Percentiles rank a stretch among this genome's conserved stretches.
These are phyloP conservation scores for Candida suzukii DNA, from an alignment of 805 yeast genomes.

Conservation along the genomic window DNA sequence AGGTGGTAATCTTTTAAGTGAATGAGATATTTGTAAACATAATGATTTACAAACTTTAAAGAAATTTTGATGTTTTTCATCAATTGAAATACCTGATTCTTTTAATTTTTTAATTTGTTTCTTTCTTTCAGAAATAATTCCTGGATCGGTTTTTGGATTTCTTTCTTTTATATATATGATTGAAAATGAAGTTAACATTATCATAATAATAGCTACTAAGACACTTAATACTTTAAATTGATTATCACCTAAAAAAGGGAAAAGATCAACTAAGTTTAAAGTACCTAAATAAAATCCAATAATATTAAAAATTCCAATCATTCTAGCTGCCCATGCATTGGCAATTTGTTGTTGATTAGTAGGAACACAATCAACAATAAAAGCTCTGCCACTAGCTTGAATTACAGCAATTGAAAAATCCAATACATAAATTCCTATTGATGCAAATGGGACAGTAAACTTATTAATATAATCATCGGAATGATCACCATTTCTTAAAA, in stretches of 20 bases:
- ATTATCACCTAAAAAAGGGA: conserved; percentile 36
- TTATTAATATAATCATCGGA: conserved; percentile 19
- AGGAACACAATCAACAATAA: conserved; percentile 55
- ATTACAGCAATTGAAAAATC: conserved; percentile 54
- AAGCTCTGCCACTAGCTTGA: conserved; percentile 55
- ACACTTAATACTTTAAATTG: conserved; percentile 46
- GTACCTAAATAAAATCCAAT: conserved; percentile 50
- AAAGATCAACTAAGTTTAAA: conserved; percentile 29
- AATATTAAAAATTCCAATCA: conserved; percentile 55
- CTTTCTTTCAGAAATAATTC: conserved; percentile 31
- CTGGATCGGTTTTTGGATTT: conserved; percentile 36
- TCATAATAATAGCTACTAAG: conserved; percentile 34
- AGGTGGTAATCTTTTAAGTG: conserved; percentile 36
- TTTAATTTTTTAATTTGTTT: conserved; percentile 24
- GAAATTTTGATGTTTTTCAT: conserved; percentile 11
- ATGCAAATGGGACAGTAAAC: conserved; percentile 42
- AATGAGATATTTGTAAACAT: conserved; percentile 27
- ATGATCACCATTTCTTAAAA: conserved; percentile 17
- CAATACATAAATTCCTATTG: conserved; percentile 41
- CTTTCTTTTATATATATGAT: conserved; percentile 40
- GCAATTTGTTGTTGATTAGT: conserved; percentile 49
- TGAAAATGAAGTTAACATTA: conserved; percentile 31
- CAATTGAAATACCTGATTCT: conserved; percentile 24
- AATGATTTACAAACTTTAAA: conserved; percentile 17
- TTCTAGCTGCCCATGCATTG: conserved; percentile 61